Percentiles rank a stretch among this genome's conserved stretches.
These are phyloP conservation scores for Citrus inodora DNA, from an alignment of 345 rosid species.

Conservation along the genomic window DNA sequence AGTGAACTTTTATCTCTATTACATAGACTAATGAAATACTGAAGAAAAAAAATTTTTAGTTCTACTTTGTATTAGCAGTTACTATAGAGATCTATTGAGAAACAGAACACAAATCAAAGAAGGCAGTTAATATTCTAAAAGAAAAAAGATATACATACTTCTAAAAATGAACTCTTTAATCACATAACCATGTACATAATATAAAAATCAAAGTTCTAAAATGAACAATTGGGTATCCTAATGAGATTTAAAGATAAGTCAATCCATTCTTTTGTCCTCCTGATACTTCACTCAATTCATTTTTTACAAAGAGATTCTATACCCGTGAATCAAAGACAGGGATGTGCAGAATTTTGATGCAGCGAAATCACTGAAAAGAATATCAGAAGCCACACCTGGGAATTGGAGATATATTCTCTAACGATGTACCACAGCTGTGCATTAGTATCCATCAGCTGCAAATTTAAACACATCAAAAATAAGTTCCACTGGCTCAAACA, in stretches of 20 bases:
- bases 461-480: constrained; percentile 16
- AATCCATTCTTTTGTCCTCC: not conserved
- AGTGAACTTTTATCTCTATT: not conserved
- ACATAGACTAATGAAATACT: not conserved
- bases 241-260: not conserved
- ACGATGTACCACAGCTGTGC: constrained; percentile 96
- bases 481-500: constrained; percentile 14
- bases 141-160: not conserved
- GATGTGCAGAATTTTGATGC: not conserved
- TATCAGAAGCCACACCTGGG: constrained; percentile 61
- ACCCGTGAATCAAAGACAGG: not conserved
- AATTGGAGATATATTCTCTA: constrained; percentile 91
- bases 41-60: not conserved
- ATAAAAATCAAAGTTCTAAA: not conserved
- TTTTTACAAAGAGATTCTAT: not conserved
- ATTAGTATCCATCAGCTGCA: constrained; percentile 97
- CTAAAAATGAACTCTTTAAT: not conserved
- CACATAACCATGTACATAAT: not conserved
- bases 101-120: not conserved
- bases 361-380: constrained; percentile 14
- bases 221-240: not conserved
- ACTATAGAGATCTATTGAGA: not conserved
- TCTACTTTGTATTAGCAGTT: not conserved
- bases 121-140: not conserved
- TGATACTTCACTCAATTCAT: not conserved